phyloP scores from a whole-genome alignment of 2,329 filamentous ascomycete genomes.

The Fusarium newnesense region DNA sequence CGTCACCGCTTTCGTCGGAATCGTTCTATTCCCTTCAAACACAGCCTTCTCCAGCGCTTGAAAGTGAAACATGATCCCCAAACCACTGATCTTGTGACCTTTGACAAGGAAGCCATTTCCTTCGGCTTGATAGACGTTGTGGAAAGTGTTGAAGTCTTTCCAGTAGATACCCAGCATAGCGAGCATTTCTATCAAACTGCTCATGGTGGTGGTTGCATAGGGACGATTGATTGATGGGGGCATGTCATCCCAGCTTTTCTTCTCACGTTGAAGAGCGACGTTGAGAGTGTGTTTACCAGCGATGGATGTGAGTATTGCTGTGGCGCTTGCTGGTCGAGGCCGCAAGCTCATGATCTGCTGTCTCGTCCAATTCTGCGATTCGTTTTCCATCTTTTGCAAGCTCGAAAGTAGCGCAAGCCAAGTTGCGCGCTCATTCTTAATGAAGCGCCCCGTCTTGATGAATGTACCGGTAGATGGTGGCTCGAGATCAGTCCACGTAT shows the following conservation, averaged over 20 bases:
- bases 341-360: conserved; percentile 18
- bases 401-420: conserved; percentile 1
- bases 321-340: not conserved
- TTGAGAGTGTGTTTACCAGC: conserved; percentile 3
- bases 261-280: conserved; percentile 4
- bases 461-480: not conserved
- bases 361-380: conserved; percentile 20
- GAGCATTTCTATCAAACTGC: conserved; percentile 20
- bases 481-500: conserved; percentile 16
- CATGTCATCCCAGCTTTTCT: conserved; percentile 27
- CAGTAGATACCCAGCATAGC: conserved; percentile 23
- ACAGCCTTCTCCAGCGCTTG: conserved; percentile 14
- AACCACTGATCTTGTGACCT: conserved; percentile 11
- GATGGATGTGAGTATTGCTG: conserved; percentile 16
- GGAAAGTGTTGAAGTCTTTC: conserved; percentile 6
- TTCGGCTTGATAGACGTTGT: conserved; percentile 19
- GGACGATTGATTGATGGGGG: conserved; percentile 5
- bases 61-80: conserved; percentile 14
- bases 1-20: not conserved
- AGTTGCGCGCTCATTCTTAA: conserved; percentile 18
- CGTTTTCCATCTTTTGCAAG: conserved; percentile 20
- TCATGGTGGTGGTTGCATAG: conserved; percentile 15
- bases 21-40: not conserved
- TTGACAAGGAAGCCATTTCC: conserved; percentile 9
- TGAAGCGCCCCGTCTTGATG: conserved; percentile 2